These are phyloP conservation scores for Candida fluviatilis DNA, from an alignment of 805 yeast genomes.

Conservation along the genomic window DNA sequence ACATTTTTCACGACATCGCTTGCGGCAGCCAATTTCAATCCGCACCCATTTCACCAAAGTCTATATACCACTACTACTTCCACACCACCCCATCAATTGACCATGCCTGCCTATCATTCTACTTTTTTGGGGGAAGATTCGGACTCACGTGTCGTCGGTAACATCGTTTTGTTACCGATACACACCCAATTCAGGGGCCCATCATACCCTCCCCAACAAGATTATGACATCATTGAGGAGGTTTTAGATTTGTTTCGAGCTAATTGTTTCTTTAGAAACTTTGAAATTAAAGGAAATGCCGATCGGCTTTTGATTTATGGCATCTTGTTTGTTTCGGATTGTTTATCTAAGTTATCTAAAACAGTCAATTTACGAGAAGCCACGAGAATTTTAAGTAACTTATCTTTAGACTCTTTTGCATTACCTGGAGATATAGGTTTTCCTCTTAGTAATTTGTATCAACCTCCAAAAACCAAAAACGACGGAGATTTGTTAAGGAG, in stretches of 20 bases:
- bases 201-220: conserved; percentile 66
- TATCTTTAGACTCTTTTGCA: conserved; percentile 82
- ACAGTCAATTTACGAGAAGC: conserved; percentile 56
- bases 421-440: conserved; percentile 95
- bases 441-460: conserved; percentile 78
- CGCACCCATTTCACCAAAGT: too few relatives aligned
- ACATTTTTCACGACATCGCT: too few relatives aligned
- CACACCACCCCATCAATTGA: conserved; percentile 3
- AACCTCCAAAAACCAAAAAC: conserved; percentile 66
- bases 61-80: too few relatives aligned
- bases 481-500: conserved; percentile 77
- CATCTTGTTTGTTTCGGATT: conserved; percentile 81
- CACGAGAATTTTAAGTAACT: conserved; percentile 65
- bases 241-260: conserved; percentile 88
- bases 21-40: too few relatives aligned
- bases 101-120: conserved; percentile 71
- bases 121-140: conserved; percentile 65
- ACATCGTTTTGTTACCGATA: conserved; percentile 80
- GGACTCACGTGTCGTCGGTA: conserved; percentile 65
- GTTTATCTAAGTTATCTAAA: conserved; percentile 59
- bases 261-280: conserved; percentile 93
- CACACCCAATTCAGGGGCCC: conserved; percentile 88
- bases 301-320: conserved; percentile 94
- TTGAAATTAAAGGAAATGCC: conserved; percentile 93
- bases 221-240: conserved; percentile 90